Conservation (phyloP, 139 green algal species). For the Chlorella sp. region DNA sequence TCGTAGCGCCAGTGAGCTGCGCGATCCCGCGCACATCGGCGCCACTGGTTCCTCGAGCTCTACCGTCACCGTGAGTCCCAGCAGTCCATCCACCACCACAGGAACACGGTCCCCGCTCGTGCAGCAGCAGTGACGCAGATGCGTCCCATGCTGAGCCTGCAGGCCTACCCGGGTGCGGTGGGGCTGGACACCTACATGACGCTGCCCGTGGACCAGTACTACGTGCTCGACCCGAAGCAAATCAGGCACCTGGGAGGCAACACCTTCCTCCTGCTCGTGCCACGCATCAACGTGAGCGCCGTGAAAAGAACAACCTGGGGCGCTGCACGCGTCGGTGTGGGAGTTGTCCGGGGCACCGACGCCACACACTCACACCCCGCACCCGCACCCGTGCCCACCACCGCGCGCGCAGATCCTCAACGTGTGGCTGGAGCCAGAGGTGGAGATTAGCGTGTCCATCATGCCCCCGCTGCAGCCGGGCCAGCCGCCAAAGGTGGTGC, state of each 20-base stretch:
- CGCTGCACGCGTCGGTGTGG: too few relatives aligned
- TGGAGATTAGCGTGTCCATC: slow-evolving; percentile 33
- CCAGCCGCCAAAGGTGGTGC: slow-evolving; percentile 8
- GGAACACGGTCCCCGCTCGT: neutral
- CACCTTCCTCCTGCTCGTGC: slow-evolving; percentile 46
- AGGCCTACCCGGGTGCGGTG: slow-evolving; percentile 1
- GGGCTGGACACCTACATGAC: slow-evolving; percentile 30
- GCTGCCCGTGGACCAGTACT: slow-evolving; percentile 63
- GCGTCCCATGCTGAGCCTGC: neutral
- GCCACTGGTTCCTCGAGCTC: too few relatives aligned
- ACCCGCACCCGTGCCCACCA: too few relatives aligned
- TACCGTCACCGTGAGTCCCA: neutral
- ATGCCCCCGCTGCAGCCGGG: neutral
- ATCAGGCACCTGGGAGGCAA: slow-evolving; percentile 46
- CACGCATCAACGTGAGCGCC: slow-evolving; percentile 36
- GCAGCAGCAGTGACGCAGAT: neutral
- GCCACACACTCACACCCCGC: too few relatives aligned
- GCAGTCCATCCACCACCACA: neutral
- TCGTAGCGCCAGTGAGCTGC: too few relatives aligned
- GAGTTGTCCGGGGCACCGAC: too few relatives aligned
- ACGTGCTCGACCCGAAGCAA: slow-evolving; percentile 49
- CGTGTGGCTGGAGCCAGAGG: slow-evolving; percentile 52
- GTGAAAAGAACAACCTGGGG: too few relatives aligned
- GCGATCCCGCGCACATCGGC: too few relatives aligned
- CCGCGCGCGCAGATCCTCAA: slow-evolving; percentile 46